Percentiles rank a stretch among this genome's conserved stretches.
Evolutionary conservation across 202 grass and related monocot genomes (phyloP).

Genomic region (Hordeum pubiflorum): DNA sequence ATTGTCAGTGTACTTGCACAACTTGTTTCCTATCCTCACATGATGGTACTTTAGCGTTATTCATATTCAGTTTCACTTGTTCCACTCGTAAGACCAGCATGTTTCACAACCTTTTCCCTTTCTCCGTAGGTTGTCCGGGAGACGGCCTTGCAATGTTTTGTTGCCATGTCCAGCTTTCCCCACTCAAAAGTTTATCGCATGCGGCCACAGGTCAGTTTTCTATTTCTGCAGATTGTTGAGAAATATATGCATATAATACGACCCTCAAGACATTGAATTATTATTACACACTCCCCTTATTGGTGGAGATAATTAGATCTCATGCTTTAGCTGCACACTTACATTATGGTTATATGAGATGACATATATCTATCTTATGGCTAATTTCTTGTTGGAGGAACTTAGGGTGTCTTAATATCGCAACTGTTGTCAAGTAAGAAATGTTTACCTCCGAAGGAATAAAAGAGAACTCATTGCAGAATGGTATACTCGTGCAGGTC

Average conservation of each 20-base stretch:
- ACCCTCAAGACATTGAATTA: not conserved
- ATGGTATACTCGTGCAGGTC: constrained; percentile 39
- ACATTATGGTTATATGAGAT: constrained; percentile 1
- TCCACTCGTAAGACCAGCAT: constrained; percentile 24
- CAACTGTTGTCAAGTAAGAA: not conserved
- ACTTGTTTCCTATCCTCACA: constrained; percentile 75
- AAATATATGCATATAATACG: constrained; percentile 4
- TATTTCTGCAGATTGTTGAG: not conserved
- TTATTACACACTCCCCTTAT: not conserved
- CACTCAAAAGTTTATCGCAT: constrained; percentile 86
- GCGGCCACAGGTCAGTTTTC: constrained; percentile 52
- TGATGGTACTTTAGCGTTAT: constrained; percentile 52
- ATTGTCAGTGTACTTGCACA: constrained; percentile 46
- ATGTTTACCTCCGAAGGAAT: not conserved
- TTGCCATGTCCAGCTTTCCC: constrained; percentile 72
- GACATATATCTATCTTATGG: constrained; percentile 8
- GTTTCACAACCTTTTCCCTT: constrained; percentile 13
- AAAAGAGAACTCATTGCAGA: constrained; percentile 24
- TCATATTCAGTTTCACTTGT: constrained; percentile 4
- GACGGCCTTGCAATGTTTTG: constrained; percentile 79
- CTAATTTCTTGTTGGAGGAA: constrained; percentile 10
- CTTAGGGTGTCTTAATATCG: constrained; percentile 1
- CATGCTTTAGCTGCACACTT: constrained; percentile 11
- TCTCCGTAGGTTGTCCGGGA: constrained; percentile 78
- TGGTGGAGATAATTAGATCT: not conserved